phyloP scores from a whole-genome alignment of 1,284 basidiomycete genomes.

The Fereydounia khargensis region DNA sequence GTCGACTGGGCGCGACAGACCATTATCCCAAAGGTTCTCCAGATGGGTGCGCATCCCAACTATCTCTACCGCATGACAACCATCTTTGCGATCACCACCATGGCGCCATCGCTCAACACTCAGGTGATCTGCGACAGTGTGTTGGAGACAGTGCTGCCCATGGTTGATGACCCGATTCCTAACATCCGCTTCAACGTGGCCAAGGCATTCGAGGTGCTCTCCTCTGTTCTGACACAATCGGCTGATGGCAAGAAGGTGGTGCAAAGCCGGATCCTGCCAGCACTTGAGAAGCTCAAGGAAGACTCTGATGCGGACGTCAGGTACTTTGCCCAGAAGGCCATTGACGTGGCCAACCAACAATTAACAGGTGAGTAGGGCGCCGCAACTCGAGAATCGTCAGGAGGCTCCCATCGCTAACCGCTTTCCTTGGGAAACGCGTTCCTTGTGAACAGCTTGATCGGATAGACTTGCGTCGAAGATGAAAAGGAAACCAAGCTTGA shows the following conservation, averaged over 20 bases:
- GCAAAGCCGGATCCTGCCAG: slow-evolving; percentile 73
- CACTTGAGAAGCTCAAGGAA: slow-evolving; percentile 80
- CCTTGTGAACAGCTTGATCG: too few relatives aligned
- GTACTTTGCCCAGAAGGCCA: slow-evolving; percentile 63
- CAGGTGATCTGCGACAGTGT: slow-evolving; percentile 83
- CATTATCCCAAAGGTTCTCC: slow-evolving; percentile 95
- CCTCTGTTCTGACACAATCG: slow-evolving; percentile 67
- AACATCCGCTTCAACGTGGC: slow-evolving; percentile 99
- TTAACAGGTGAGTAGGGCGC: too few relatives aligned
- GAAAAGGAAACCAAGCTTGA: slow-evolving; percentile 1
- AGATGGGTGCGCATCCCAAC: slow-evolving; percentile 95
- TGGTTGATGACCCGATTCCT: slow-evolving; percentile 89
- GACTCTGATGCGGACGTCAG: slow-evolving; percentile 94
- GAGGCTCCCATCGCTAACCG: too few relatives aligned
- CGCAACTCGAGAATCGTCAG: too few relatives aligned
- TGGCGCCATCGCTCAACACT: slow-evolving; percentile 84
- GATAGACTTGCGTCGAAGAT: slow-evolving; percentile 1
- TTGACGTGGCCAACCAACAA: slow-evolving; percentile 35
- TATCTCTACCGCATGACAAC: slow-evolving; percentile 99
- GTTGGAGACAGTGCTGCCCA: slow-evolving; percentile 77
- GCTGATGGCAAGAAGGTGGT: slow-evolving; percentile 75
- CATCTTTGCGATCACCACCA: slow-evolving; percentile 95
- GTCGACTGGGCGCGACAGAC: slow-evolving; percentile 94
- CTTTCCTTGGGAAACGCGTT: too few relatives aligned
- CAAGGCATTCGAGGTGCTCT: slow-evolving; percentile 73